Conservation (phyloP, 257 asterid species). For the Przewalskia tangutica region DNA sequence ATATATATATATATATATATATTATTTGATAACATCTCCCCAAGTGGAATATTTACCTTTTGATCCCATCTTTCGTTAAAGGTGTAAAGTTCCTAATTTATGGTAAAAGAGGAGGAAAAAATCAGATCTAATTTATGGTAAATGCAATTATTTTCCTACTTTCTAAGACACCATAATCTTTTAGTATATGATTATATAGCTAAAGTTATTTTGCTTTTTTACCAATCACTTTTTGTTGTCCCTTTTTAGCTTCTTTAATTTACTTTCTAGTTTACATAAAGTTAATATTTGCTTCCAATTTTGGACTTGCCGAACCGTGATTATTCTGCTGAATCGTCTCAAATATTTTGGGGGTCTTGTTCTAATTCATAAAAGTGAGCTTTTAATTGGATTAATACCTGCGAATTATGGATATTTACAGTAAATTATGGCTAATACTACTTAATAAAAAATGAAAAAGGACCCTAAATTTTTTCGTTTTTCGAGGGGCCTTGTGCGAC, state of each 20-base stretch:
- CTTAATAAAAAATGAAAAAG: no score
- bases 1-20: no score
- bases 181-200: not conserved
- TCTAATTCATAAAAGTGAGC: no score
- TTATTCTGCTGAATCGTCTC: no score
- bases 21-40: not conserved
- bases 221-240: not conserved
- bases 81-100: not conserved
- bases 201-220: not conserved
- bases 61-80: not conserved
- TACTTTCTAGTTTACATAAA: not conserved
- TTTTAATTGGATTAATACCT: no score
- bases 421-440: no score
- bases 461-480: no score
- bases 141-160: not conserved
- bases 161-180: not conserved
- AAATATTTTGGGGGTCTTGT: no score
- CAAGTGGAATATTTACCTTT: not conserved
- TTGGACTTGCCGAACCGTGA: not conserved
- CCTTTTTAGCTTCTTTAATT: not conserved
- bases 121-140: not conserved
- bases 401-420: no score
- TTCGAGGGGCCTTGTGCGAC: no score
- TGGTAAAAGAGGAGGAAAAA: not conserved
- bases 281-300: not conserved